Base-by-base conservation (phyloP, 371 early-diverging fungal genomes). In the Apophysomyces sp. region DNA sequence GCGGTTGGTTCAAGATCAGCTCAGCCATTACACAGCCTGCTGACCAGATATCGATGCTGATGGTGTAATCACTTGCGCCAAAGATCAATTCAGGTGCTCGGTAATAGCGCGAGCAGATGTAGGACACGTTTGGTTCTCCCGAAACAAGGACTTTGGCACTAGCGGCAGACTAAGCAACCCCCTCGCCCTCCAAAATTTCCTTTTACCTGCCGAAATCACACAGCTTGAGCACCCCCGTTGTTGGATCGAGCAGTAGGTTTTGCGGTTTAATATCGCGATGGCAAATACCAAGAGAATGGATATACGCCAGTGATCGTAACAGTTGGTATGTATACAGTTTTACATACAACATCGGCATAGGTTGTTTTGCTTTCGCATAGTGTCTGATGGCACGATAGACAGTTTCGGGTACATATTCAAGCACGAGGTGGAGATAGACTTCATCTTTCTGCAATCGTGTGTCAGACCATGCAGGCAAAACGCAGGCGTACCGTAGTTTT, bases 21-120 rank as follows among this genome's bases (percentile, higher is more conserved):
- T 99, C 99, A 6, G 97, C 97, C 92, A 99, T 96, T n/a, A 99
- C 99, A 72, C 99, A 99, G 27, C 97, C 99, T 4, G 96, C 85
- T 21, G 99, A 98, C 99, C 99, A 99, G 26, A 99, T 91, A 77
- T 99, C 76, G 66, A 98, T 97, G 60, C 86, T 87, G 61, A 89
- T 88, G 26, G 92, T 92, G 82, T 99, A 99, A 75, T 92, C 92
- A 52, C 93, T 94, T 39, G 94, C 92, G n/a, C 96, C 98, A 76
- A 99, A 94, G 40, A 99, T 96, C 56, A 98, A 86, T 84, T 99
- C 99, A 1, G 99, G 99, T 15, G 98, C 98, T 54, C 99, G 87
- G 82, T 99, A 99, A 78, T 97, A 98, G 65, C 99, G 87, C 27
- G 99, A 98, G 77, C 99, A 98, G 55, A 99, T 98, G 76, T 99